Conservation (phyloP, 257 asterid genomes). For the Solanum megistacrolobum region DNA sequence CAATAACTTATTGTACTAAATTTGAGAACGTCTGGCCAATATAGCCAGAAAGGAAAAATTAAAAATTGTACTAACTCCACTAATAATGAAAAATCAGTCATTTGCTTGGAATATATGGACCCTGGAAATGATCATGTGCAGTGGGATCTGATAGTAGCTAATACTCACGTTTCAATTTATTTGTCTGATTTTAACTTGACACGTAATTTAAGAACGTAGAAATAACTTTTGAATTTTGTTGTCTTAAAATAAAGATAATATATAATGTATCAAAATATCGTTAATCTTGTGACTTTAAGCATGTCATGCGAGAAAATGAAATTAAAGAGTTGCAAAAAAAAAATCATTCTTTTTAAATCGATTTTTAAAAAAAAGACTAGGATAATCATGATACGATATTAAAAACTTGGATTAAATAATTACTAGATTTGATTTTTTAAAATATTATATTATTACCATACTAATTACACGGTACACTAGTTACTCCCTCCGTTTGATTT, state of each 20-base stretch:
- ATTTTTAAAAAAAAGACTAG: fast-evolving
- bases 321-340: neutral
- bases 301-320: neutral
- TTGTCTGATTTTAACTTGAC: neutral
- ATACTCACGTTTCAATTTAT: neutral
- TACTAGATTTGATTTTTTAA: neutral
- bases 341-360: neutral
- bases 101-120: neutral
- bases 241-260: neutral
- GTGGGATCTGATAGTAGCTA: too few relatives aligned
- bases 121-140: neutral
- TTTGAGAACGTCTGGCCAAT: neutral
- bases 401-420: neutral
- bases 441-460: neutral
- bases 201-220: neutral
- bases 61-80: neutral
- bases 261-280: neutral
- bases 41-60: neutral
- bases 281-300: neutral
- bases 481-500: neutral
- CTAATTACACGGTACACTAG: neutral
- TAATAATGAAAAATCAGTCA: neutral
- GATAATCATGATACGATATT: neutral
- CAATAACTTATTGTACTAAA: neutral
- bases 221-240: neutral